A percentile compares a stretch with the other conserved stretches of the same genome.
These are phyloP conservation scores for Zymoseptoria passerinii DNA, from an alignment of 2,329 filamentous ascomycete genomes.

Conservation along the genomic window DNA sequence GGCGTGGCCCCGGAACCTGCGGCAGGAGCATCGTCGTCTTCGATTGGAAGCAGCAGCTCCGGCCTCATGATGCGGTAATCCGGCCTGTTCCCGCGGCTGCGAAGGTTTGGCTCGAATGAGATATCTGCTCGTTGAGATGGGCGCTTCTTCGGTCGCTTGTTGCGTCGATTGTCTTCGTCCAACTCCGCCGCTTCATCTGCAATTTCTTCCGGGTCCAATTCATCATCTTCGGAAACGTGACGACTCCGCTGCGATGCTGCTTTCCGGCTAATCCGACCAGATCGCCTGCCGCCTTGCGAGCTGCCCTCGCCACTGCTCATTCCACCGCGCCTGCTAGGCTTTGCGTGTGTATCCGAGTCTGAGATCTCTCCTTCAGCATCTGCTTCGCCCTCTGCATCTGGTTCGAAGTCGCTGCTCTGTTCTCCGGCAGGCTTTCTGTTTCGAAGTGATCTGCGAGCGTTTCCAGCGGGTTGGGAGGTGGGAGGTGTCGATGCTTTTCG, in stretches of 20 bases:
- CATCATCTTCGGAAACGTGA: conserved; percentile 41
- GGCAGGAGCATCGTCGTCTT: conserved; percentile 62
- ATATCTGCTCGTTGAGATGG: conserved; percentile 20
- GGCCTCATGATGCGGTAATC: conserved; percentile 83
- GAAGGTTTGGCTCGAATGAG: conserved; percentile 42
- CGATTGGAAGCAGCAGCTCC: conserved; percentile 60
- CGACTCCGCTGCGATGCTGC: conserved; percentile 40
- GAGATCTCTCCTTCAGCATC: conserved; percentile 47
- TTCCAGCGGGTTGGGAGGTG: conserved; percentile 26
- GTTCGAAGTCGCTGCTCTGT: conserved; percentile 57
- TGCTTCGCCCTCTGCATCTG: conserved; percentile 48
- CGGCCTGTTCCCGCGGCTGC: conserved; percentile 60
- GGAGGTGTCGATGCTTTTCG: conserved; percentile 26
- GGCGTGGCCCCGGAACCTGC: conserved; percentile 51
- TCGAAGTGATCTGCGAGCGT: conserved; percentile 35
- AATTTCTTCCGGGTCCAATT: conserved; percentile 39
- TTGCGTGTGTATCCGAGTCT: conserved; percentile 38
- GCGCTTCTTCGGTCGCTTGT: conserved; percentile 33
- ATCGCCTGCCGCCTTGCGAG: conserved; percentile 38
- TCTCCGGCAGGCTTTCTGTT: conserved; percentile 39
- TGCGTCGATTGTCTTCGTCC: conserved; percentile 41
- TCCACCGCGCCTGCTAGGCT: conserved; percentile 34
- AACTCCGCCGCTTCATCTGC: conserved; percentile 53
- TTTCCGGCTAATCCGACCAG: conserved; percentile 43
- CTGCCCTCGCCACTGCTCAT: conserved; percentile 38